Conservation (phyloP, 2,329 filamentous ascomycete genomes). For the Fusarium penzigii region DNA sequence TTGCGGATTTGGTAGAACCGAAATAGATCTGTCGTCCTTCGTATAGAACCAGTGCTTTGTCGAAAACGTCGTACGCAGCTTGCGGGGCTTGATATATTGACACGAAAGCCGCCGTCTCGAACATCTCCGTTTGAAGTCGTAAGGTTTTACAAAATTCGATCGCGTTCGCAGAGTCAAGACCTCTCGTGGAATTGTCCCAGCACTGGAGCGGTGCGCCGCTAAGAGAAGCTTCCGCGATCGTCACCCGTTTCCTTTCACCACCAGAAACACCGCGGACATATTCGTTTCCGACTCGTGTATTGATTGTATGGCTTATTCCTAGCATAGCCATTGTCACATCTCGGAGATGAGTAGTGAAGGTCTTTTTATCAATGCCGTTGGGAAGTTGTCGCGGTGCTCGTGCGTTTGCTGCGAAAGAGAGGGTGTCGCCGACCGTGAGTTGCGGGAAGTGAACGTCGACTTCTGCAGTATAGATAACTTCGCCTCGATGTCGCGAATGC, state of each 20-base stretch:
- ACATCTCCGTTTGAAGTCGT: conserved; percentile 60
- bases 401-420: conserved; percentile 71
- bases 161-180: conserved; percentile 66
- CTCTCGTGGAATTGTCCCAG: conserved; percentile 70
- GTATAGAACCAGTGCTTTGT: conserved; percentile 68
- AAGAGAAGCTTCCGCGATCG: conserved; percentile 36
- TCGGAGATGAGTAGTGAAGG: conserved; percentile 60
- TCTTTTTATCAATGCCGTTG: conserved; percentile 50
- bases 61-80: conserved; percentile 50
- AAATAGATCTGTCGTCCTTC: conserved; percentile 65
- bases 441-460: conserved; percentile 77
- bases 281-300: conserved; percentile 70
- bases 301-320: conserved; percentile 67
- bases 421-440: conserved; percentile 72
- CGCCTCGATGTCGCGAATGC: conserved; percentile 54
- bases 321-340: conserved; percentile 73
- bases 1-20: conserved; percentile 23
- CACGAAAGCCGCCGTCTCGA: conserved; percentile 57
- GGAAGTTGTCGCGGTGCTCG: conserved; percentile 61
- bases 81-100: conserved; percentile 65
- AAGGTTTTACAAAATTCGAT: conserved; percentile 66
- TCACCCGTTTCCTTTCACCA: conserved; percentile 50
- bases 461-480: conserved; percentile 82
- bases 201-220: conserved; percentile 55
- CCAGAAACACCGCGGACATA: conserved; percentile 61